These are phyloP conservation scores for Articulospora tetracladia DNA, from an alignment of 495 filamentous ascomycete genomes.

Conservation along the genomic window DNA sequence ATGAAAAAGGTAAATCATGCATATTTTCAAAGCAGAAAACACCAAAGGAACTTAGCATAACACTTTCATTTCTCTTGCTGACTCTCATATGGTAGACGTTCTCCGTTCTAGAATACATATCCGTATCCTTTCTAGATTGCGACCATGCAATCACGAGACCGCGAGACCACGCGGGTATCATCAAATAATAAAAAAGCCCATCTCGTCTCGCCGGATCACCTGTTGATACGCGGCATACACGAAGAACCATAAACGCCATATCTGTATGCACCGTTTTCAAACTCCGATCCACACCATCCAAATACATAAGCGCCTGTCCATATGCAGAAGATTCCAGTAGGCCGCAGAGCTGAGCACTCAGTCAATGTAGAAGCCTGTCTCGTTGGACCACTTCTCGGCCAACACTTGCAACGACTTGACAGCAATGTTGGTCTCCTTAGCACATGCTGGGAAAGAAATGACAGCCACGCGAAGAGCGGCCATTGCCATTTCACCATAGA, in stretches of 20 bases:
- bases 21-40: no score
- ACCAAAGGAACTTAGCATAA: no score
- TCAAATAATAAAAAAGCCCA: background rate
- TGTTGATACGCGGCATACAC: background rate
- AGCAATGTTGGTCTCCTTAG: conserved; percentile 20
- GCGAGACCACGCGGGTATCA: background rate
- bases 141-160: background rate
- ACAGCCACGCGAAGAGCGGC: conserved; percentile 49
- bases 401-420: conserved; percentile 57
- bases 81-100: no score
- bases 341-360: background rate
- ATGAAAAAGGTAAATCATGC: no score
- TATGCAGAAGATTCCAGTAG: background rate
- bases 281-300: background rate
- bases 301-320: background rate
- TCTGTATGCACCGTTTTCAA: background rate
- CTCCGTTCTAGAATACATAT: no score
- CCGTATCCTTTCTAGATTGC: background rate
- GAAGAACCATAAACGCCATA: background rate
- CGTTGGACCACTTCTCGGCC: conserved; percentile 51
- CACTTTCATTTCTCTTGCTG: no score
- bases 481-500: conserved; percentile 70
- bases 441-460: background rate
- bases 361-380: conserved; percentile 39
- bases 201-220: background rate